Percentiles rank a stretch among this genome's conserved stretches.
Evolutionary conservation across 2,329 filamentous ascomycete species (phyloP).

Genomic region (Salinomyces thailandicus): DNA sequence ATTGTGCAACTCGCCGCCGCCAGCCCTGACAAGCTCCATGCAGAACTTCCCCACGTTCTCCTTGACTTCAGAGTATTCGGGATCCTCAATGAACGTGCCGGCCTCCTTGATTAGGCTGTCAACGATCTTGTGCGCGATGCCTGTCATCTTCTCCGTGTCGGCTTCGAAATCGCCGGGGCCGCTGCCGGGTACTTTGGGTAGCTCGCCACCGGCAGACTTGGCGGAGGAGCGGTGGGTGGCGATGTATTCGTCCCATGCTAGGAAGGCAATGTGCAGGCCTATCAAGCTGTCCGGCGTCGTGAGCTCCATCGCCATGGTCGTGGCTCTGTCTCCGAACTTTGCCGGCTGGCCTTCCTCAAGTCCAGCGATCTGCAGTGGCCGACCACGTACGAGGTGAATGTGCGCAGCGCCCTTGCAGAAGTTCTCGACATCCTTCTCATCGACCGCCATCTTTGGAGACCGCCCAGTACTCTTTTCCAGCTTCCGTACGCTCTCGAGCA

Average conservation of each 20-base stretch:
- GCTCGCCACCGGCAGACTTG: constrained; percentile 25
- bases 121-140: constrained; percentile 33
- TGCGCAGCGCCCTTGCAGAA: constrained; percentile 96
- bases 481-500: constrained; percentile 53
- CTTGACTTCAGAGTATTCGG: constrained; percentile 31
- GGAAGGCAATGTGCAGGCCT: constrained; percentile 41
- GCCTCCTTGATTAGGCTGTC: constrained; percentile 35
- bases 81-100: constrained; percentile 30
- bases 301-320: constrained; percentile 36
- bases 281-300: constrained; percentile 34
- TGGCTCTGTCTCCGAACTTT: constrained; percentile 32
- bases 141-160: constrained; percentile 31
- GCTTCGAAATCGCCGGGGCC: constrained; percentile 24
- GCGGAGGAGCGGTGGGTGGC: constrained; percentile 28
- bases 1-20: constrained; percentile 83
- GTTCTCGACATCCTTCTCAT: constrained; percentile 66
- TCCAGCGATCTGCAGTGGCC: constrained; percentile 41
- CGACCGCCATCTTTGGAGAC: constrained; percentile 36
- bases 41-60: constrained; percentile 28
- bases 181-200: constrained; percentile 29
- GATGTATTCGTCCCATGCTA: constrained; percentile 39
- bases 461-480: constrained; percentile 42
- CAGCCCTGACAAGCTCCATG: constrained; percentile 53
- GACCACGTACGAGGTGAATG: constrained; percentile 71
- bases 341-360: constrained; percentile 13